These are phyloP conservation scores for Sarocladiaceae sp. DNA, from an alignment of 2,329 filamentous ascomycete genomes.

Conservation along the genomic window DNA sequence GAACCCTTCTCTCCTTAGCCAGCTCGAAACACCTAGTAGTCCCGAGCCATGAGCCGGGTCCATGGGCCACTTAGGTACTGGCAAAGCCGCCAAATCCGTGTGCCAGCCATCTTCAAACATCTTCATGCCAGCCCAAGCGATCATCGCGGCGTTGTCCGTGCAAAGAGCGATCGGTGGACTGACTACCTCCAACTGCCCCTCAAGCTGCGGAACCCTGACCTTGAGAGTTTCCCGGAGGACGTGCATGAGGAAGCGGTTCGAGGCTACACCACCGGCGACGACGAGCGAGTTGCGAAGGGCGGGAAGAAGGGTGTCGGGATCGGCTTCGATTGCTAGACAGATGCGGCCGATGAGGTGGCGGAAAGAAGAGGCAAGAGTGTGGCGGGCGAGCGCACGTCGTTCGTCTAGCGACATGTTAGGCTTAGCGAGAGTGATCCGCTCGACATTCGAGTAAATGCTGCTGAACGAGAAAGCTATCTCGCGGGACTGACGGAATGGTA, in stretches of 20 bases:
- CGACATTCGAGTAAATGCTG: constrained; percentile 53
- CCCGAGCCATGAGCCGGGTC: constrained; percentile 58
- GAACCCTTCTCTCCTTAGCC: constrained; percentile 26
- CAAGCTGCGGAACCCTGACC: constrained; percentile 57
- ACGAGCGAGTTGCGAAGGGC: constrained; percentile 49
- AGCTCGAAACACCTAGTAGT: constrained; percentile 57
- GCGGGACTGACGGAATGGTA: constrained; percentile 58
- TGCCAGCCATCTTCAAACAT: constrained; percentile 80
- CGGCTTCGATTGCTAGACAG: constrained; percentile 56
- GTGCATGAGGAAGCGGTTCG: constrained; percentile 73
- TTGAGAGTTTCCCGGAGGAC: constrained; percentile 57
- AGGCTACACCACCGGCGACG: constrained; percentile 85
- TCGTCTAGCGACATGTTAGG: constrained; percentile 50
- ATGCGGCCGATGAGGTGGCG: constrained; percentile 80
- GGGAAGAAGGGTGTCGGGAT: constrained; percentile 17
- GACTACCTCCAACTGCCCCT: constrained; percentile 47
- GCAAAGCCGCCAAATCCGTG: constrained; percentile 55
- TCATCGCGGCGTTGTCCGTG: constrained; percentile 97
- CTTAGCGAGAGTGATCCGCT: constrained; percentile 36
- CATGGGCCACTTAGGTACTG: constrained; percentile 69
- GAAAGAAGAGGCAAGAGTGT: constrained; percentile 76
- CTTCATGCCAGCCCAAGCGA: constrained; percentile 88
- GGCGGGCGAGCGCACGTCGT: constrained; percentile 64
- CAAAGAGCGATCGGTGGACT: constrained; percentile 77
- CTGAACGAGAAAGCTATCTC: constrained; percentile 70